Evolutionary conservation across 768 basidiomycete genomes (phyloP), one percentile per base, ranked within the genome.

Genomic region (Hypholoma sublateritium): DNA sequence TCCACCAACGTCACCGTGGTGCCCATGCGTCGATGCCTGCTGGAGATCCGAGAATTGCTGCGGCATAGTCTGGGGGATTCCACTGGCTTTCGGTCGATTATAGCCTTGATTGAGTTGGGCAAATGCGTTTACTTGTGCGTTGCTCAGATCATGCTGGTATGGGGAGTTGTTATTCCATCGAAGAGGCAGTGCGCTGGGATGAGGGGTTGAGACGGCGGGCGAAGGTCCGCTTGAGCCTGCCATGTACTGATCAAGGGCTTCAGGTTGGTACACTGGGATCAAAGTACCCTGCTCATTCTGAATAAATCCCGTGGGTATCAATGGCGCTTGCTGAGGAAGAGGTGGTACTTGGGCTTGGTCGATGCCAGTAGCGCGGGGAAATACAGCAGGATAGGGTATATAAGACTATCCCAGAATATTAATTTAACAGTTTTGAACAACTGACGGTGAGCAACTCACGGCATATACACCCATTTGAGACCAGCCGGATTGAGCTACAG

Each of bases 271-370:
- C 32, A 89, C 79, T 21, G 89, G 80, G 41, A 89, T 81, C 25
- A 90, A 75, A n/a, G 82, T 82, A 4, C 89, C 87, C 50, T 87
- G 85, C 54, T 88, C 86, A 53, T 85, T 84, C 58, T 89, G 87
- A 52, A 88, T 81, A 64, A 89, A 91, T 1, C 87, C 86, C 0
- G 84, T 81, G 1, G 88, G 84, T 43, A 80, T 73, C 11, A 88
- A 71, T 16, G 88, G 87, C 4, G 86, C 78, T 62, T 84, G 82
- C 32, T 62, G 57, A 50, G 66, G 64, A 21, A 69, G 47, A 7
- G 59, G 62, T 43, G 65, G 60, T 24, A 68, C 59, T 53, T 66
- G 65, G 19, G 69, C 53, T 47, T 69, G 69, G 36, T 74, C 75
- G 11, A 67, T 58, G 32, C 62, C 64, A 53, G 74, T 65, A n/a